A percentile compares a stretch with the other conserved stretches of the same genome.
Conservation (phyloP, 2,329 filamentous ascomycete species). For the Clonostachys rhizophaga region DNA sequence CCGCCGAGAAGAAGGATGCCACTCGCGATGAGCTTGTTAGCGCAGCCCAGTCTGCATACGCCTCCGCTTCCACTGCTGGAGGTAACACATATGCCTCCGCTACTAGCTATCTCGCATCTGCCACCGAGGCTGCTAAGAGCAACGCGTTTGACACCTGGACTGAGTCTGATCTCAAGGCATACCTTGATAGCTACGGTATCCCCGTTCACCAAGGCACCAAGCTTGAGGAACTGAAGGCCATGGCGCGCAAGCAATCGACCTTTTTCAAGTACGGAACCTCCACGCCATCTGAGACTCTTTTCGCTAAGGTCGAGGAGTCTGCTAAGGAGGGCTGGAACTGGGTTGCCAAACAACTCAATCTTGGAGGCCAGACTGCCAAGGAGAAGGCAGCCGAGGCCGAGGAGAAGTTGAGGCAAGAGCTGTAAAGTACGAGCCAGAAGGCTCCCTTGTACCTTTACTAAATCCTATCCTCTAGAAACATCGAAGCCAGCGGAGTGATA, state of each 20-base stretch:
- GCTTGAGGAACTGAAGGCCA: conserved; percentile 64
- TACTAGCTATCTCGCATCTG: conserved; percentile 64
- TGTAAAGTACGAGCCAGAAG: conserved; percentile 25
- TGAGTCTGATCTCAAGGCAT: conserved; percentile 68
- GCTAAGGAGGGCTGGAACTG: conserved; percentile 44
- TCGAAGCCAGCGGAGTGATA: neutral
- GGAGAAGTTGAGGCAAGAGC: conserved; percentile 38
- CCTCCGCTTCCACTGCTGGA: conserved; percentile 53
- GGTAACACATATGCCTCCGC: conserved; percentile 59
- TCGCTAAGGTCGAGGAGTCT: conserved; percentile 55
- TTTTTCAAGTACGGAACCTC: conserved; percentile 75
- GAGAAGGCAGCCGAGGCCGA: conserved; percentile 34
- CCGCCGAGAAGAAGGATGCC: conserved; percentile 56
- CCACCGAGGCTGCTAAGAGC: conserved; percentile 62
- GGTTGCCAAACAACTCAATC: conserved; percentile 41
- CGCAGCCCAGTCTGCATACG: conserved; percentile 57
- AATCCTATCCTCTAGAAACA: neutral
- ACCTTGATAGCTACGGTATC: conserved; percentile 75
- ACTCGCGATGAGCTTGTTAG: conserved; percentile 70
- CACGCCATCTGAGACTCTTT: conserved; percentile 59
- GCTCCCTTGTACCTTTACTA: neutral
- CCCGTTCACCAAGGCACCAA: conserved; percentile 62
- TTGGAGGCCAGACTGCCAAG: conserved; percentile 42
- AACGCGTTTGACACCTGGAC: conserved; percentile 70
- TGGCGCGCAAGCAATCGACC: conserved; percentile 67